Percentiles rank a stretch among this genome's conserved stretches.
phyloP scores from a whole-genome alignment of 371 early-diverging fungal species.

The Haplosporangium sp. region DNA sequence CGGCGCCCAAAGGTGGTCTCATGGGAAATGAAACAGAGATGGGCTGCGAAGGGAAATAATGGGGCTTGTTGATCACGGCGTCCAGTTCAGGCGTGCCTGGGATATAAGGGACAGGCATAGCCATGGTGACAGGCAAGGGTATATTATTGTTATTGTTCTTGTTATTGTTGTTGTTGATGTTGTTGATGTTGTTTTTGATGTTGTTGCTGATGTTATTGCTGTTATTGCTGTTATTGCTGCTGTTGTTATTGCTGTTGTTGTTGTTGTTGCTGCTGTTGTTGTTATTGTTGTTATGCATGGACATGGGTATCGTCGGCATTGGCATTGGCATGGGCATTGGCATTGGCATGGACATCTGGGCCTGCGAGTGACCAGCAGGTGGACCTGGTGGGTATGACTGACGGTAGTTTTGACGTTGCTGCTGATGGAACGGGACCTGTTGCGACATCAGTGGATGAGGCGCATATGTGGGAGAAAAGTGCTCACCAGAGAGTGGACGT shows the following conservation, averaged over 20 bases:
- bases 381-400: conserved; percentile 37
- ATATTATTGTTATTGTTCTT: no score
- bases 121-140: conserved; percentile 24
- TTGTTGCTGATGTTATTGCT: conserved; percentile 1
- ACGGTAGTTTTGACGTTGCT: conserved; percentile 19
- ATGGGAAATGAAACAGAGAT: conserved; percentile 49
- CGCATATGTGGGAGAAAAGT: conserved; percentile 3
- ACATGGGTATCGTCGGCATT: conserved; percentile 15
- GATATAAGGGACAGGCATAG: conserved; percentile 41
- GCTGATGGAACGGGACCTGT: conserved; percentile 1
- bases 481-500: conserved; percentile 30
- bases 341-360: conserved; percentile 29
- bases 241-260: no score
- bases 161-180: no score
- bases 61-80: background rate
- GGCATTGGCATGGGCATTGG: conserved; percentile 24
- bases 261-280: background rate
- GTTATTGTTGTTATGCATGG: background rate
- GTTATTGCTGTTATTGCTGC: conserved; percentile 6
- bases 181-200: no score
- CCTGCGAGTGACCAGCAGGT: conserved; percentile 17
- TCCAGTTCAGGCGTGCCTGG: conserved; percentile 23
- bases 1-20: conserved; percentile 1
- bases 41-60: conserved; percentile 33
- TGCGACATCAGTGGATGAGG: conserved; percentile 49